Percentiles rank a stretch among this genome's conserved stretches.
Conservation (phyloP, 148 eudicot species). For the Dianthus caryophyllus region DNA sequence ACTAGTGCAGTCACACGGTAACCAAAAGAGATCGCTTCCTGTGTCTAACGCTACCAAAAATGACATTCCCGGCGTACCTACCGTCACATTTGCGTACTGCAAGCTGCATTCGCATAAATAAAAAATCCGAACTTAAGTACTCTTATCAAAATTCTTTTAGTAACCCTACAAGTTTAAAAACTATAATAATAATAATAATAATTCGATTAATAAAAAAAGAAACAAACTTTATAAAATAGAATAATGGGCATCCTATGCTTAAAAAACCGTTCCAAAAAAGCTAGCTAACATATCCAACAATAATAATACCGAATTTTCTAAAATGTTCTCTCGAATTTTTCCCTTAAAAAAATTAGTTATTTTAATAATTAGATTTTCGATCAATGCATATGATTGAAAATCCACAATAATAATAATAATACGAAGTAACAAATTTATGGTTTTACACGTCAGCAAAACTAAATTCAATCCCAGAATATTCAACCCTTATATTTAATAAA, state of each 20-base stretch:
- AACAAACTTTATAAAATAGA: constrained; percentile 7
- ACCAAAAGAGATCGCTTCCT: constrained; percentile 87
- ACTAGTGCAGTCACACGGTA: constrained; percentile 76
- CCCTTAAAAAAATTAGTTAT: too few species aligned
- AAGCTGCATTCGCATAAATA: constrained; percentile 44
- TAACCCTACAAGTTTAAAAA: too few species aligned
- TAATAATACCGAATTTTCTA: too few species aligned
- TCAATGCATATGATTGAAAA: too few species aligned
- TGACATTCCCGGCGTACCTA: constrained; percentile 63
- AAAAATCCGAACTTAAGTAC: not conserved
- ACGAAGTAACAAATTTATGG: too few species aligned
- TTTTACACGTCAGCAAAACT: constrained; percentile 9
- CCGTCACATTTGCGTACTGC: constrained; percentile 74
- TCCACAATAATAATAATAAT: too few species aligned
- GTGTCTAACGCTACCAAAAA: constrained; percentile 92
- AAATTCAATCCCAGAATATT: constrained; percentile 14
- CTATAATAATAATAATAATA: not conserved
- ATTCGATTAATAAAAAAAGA: not conserved
- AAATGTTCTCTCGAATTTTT: too few species aligned
- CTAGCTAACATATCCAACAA: not conserved
- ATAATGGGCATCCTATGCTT: constrained; percentile 30
- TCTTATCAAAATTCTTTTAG: not conserved
- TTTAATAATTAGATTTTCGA: too few species aligned
- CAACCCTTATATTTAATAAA: not conserved
- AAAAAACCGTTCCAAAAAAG: constrained; percentile 10